phyloP scores from a whole-genome alignment of 352 stramenopile species.

The Globisporangium iwayamae region DNA sequence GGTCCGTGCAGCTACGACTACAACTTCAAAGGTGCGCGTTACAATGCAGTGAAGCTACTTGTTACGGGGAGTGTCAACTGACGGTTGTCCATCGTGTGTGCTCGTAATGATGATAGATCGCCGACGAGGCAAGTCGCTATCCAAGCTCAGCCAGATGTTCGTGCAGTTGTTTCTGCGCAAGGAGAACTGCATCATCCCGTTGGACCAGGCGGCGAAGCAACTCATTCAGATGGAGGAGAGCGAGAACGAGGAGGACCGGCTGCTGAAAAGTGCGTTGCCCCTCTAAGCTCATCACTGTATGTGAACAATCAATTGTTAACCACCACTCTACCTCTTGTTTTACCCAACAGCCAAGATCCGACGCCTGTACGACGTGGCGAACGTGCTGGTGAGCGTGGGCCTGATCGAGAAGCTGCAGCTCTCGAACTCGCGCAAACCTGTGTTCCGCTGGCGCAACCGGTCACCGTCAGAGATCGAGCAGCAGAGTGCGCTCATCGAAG shows the following conservation, averaged over 20 bases:
- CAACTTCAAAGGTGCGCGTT: conserved; percentile 51
- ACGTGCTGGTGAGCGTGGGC: conserved; percentile 92
- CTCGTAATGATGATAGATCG: conserved; percentile 32
- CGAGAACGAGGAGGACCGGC: conserved; percentile 66
- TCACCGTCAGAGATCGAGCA: conserved; percentile 16
- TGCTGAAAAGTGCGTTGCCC: conserved; percentile 70
- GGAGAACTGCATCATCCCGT: conserved; percentile 89
- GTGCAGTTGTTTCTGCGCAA: conserved; percentile 93
- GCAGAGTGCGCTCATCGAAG: conserved; percentile 4
- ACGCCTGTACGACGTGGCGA: conserved; percentile 97
- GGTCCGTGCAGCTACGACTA: conserved; percentile 37
- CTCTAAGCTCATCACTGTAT: not conserved
- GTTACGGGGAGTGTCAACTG: not conserved
- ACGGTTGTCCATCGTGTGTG: not conserved
- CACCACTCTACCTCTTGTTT: not conserved
- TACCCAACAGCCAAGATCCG: conserved; percentile 87
- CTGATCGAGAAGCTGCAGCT: conserved; percentile 90
- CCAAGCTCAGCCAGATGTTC: conserved; percentile 92
- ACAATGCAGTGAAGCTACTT: not conserved
- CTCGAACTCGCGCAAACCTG: conserved; percentile 75
- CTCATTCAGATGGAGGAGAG: conserved; percentile 88
- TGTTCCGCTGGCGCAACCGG: conserved; percentile 77
- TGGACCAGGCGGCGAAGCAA: conserved; percentile 92
- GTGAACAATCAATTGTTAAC: not conserved
- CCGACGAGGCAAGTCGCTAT: conserved; percentile 84